These are phyloP conservation scores for Ganoderma lingzhi DNA, from an alignment of 1,284 basidiomycete genomes.

Conservation along the genomic window DNA sequence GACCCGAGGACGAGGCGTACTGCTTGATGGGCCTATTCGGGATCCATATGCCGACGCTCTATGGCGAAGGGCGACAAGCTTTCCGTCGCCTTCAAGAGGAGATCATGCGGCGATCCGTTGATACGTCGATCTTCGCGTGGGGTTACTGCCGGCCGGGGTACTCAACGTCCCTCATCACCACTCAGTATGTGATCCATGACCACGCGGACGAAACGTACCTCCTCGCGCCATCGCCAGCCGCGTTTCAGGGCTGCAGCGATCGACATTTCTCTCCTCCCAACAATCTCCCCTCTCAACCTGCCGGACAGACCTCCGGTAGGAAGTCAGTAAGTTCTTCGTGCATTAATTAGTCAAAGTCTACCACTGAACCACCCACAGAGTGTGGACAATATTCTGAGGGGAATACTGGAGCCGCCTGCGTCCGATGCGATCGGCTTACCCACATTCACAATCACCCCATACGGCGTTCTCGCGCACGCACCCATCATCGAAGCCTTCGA, in stretches of 20 bases:
- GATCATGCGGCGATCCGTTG: conserved; percentile 12
- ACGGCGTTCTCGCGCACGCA: background rate
- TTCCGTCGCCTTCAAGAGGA: conserved; percentile 10
- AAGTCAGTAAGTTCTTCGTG: background rate
- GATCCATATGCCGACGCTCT: conserved; percentile 13
- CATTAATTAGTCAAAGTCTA: background rate
- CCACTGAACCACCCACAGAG: background rate
- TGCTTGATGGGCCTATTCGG: conserved; percentile 12
- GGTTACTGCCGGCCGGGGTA: background rate
- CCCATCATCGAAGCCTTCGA: background rate
- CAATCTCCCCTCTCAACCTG: background rate
- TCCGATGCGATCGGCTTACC: background rate
- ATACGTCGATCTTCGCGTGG: conserved; percentile 12
- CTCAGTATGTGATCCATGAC: background rate
- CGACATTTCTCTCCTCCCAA: conserved; percentile 2
- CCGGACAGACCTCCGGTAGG: background rate
- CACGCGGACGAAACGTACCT: background rate
- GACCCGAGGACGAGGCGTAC: conserved; percentile 15
- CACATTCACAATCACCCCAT: background rate
- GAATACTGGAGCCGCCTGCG: background rate
- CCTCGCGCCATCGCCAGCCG: background rate
- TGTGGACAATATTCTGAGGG: background rate
- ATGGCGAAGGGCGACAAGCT: conserved; percentile 11
- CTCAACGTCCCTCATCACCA: background rate
- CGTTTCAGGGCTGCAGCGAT: background rate